These are phyloP conservation scores for Populus hybrid DNA, from an alignment of 441 rosid genomes.

Conservation along the genomic window DNA sequence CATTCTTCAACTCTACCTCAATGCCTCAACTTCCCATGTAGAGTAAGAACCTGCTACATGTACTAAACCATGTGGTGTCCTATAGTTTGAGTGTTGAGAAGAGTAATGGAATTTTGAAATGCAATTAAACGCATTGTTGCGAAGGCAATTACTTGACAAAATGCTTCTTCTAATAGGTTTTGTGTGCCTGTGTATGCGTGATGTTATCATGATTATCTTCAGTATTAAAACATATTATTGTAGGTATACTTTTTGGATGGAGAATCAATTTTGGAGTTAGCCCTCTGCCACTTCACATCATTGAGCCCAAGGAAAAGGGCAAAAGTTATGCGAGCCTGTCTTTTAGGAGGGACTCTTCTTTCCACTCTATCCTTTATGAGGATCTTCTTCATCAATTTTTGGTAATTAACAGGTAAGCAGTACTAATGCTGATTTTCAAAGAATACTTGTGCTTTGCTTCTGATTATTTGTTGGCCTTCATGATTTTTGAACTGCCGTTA, in stretches of 20 bases:
- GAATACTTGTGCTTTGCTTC: not conserved
- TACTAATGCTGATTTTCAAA: not conserved
- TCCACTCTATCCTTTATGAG: conserved; percentile 46
- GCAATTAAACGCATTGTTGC: not conserved
- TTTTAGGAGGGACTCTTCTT: conserved; percentile 56
- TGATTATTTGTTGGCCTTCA: not conserved
- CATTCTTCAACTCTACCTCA: not conserved
- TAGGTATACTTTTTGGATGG: conserved; percentile 83
- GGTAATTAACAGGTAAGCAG: conserved; percentile 18
- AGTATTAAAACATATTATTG: not conserved
- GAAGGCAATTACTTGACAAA: not conserved
- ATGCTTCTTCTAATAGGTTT: not conserved
- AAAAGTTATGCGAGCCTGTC: conserved; percentile 47
- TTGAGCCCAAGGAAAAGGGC: conserved; percentile 46
- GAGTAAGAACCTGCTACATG: not conserved
- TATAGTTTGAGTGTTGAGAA: not conserved
- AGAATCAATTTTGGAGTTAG: conserved; percentile 63
- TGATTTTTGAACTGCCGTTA: not conserved
- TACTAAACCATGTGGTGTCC: not conserved
- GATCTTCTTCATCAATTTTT: conserved; percentile 33
- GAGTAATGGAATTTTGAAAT: not conserved
- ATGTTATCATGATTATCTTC: not conserved
- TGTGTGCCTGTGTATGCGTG: not conserved
- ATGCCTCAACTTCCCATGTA: not conserved
- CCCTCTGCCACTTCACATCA: conserved; percentile 43